phyloP scores from a whole-genome alignment of 257 asterid species.

The Vinca minor region DNA sequence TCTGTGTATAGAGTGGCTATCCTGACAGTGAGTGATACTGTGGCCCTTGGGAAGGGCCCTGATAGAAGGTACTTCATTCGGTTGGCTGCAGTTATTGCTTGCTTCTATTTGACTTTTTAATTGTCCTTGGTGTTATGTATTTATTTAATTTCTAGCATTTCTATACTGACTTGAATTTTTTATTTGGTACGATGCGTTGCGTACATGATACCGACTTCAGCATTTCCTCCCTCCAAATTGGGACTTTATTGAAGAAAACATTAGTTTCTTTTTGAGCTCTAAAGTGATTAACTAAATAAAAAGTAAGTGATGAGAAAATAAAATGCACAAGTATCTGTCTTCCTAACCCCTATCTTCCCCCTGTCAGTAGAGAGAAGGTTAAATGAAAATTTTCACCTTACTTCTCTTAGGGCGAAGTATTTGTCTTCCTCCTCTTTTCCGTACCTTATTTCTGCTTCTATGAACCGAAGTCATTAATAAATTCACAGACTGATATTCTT shows the following conservation, averaged over 20 bases:
- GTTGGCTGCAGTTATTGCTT: neutral
- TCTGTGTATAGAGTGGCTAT: conserved; percentile 62
- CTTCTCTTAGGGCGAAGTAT: neutral
- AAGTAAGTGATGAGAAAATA: neutral
- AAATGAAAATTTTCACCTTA: neutral
- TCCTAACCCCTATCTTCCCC: neutral
- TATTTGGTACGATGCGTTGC: neutral
- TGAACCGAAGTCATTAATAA: neutral
- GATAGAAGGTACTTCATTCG: conserved; percentile 59
- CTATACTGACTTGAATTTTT: neutral
- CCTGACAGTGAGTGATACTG: conserved; percentile 88
- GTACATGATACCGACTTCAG: neutral
- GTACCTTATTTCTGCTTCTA: neutral
- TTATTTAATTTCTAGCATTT: neutral
- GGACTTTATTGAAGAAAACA: neutral
- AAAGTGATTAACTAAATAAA: neutral
- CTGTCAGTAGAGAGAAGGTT: neutral
- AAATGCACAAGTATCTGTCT: neutral
- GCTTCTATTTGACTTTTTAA: neutral
- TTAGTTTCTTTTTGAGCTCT: neutral
- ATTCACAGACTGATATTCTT: neutral
- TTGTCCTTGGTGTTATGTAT: neutral
- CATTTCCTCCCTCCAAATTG: neutral
- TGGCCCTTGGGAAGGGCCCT: conserved; percentile 69
- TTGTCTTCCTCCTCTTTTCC: neutral